These are phyloP conservation scores for Saturnispora galanensis DNA, from an alignment of 805 yeast species.

Conservation along the genomic window DNA sequence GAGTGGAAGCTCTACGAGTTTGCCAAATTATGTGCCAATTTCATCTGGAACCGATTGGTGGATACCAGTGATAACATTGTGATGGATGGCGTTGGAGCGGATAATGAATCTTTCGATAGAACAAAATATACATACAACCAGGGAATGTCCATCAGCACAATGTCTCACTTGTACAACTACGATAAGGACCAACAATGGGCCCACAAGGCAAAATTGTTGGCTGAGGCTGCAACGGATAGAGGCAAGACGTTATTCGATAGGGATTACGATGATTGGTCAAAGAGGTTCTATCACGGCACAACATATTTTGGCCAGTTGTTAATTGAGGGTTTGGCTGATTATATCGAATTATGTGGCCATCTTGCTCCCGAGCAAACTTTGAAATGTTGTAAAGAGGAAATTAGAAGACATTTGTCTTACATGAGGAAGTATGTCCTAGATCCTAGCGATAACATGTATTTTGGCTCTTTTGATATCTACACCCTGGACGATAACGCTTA, in stretches of 20 bases:
- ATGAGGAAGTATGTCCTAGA: slow-evolving; percentile 50
- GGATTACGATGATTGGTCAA: slow-evolving; percentile 41
- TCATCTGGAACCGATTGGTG: slow-evolving; percentile 42
- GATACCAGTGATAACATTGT: slow-evolving; percentile 48
- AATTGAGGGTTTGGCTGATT: slow-evolving; percentile 61
- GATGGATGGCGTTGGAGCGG: slow-evolving; percentile 49
- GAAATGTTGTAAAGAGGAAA: slow-evolving; percentile 29
- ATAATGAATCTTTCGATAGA: slow-evolving; percentile 33
- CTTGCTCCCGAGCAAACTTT: slow-evolving; percentile 28
- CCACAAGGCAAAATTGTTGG: slow-evolving; percentile 36
- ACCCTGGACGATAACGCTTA: slow-evolving; percentile 40
- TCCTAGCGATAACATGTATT: slow-evolving; percentile 48
- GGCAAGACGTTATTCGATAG: slow-evolving; percentile 51
- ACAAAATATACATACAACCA: slow-evolving; percentile 60
- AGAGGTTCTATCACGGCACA: slow-evolving; percentile 56
- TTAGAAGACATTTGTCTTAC: slow-evolving; percentile 45
- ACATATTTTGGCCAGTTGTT: slow-evolving; percentile 55
- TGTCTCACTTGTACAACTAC: slow-evolving; percentile 37
- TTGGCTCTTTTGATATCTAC: slow-evolving; percentile 50
- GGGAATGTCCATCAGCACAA: slow-evolving; percentile 54
- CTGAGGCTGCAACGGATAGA: slow-evolving; percentile 50
- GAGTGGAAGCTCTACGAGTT: slow-evolving; percentile 39
- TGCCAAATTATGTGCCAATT: slow-evolving; percentile 50
- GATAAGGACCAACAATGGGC: slow-evolving; percentile 46
- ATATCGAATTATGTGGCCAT: slow-evolving; percentile 30